Evolutionary conservation across 306 rosid genomes (phyloP).

Genomic region (Cucumis sativus): Cucumber_9930_V3 NC_026656.2:14725501-14726000

Average conservation of each 20-base stretch:
- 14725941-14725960: slow-evolving; percentile 9
- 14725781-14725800: background rate
- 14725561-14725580: background rate
- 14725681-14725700: slow-evolving; percentile 61
- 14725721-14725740: slow-evolving; percentile 16
- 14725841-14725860: background rate
- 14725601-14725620: slow-evolving; percentile 56
- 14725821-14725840: background rate
- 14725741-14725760: slow-evolving; percentile 20
- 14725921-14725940: slow-evolving; percentile 16
- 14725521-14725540: too few relatives aligned
- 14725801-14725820: background rate
- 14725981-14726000: slow-evolving; percentile 34
- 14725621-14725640: slow-evolving; percentile 67
- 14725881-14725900: slow-evolving; percentile 18
- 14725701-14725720: slow-evolving; percentile 18
- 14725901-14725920: slow-evolving; percentile 21
- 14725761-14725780: background rate
- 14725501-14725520: too few relatives aligned
- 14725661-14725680: slow-evolving; percentile 59
- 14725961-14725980: slow-evolving; percentile 2
- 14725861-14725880: background rate
- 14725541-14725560: background rate
- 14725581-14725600: background rate
- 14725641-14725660: slow-evolving; percentile 84